Base-by-base conservation (phyloP, 2,329 filamentous ascomycete genomes). In the Beauveria australis region DNA sequence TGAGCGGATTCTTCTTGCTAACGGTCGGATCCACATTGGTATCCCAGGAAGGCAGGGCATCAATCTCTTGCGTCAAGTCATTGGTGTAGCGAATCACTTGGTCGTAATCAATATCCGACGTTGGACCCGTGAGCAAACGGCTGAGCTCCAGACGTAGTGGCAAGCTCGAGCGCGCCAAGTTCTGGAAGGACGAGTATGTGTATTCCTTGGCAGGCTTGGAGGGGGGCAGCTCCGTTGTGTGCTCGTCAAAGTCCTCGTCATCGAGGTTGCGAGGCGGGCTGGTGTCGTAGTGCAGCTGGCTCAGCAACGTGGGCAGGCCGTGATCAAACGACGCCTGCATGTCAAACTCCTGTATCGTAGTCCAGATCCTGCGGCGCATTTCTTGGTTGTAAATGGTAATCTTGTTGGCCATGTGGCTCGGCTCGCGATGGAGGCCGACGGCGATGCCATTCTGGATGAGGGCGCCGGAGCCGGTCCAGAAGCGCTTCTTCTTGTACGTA, bases 401-500 rank as follows among this genome's bases (percentile, higher is more conserved):
- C 64, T 79, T 80, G 59, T 78, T 76, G 19, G 73, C 75, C 73
- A 84, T 80, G 61, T 79, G 76, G 65, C 80, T 79, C 3, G 82
- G 82, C 66, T 86, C 83, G 19, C 81, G 79, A 65, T 86, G 83
- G 52, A 86, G 74, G 18, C 82, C 83, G 33, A 85, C 79, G 2
- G 79, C 79, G 61, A 86, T 80, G 59, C 80, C 82, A 56, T 85
- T 80, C 53, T 82, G 81, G 16, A 84, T 78, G 60, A 86, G 73
- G 5, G 78, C 75, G 0, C 83, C 82, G 1, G 83, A 76, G 44
- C 78, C 76, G 18, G 81, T 83, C 83, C 83, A 86, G 70, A 83
- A 85, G 14, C 81, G 76, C 76, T 86, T 86, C 77, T 86, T 86
- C 74, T 85, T 84, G 64, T 86, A 79, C 2, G 80, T 82, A 70